Conservation (phyloP, 306 rosid species). For the Lathyrus sativus region DNA sequence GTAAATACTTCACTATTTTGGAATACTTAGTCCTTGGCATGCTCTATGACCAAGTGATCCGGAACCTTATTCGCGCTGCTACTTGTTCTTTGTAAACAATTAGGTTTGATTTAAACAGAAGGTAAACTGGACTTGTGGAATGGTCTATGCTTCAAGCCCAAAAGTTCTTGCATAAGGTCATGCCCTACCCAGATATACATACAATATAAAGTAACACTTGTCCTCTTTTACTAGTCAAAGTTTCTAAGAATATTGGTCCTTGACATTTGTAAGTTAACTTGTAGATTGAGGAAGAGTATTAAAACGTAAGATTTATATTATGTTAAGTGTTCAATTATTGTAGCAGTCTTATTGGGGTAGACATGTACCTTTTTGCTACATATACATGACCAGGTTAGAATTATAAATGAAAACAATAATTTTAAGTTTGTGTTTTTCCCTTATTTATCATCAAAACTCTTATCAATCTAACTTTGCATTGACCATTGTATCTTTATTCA, state of each 20-base stretch:
- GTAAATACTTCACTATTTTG: neutral
- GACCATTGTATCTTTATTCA: neutral
- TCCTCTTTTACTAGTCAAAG: neutral
- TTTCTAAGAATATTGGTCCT: neutral
- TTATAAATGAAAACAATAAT: conserved; percentile 1
- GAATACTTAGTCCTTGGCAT: neutral
- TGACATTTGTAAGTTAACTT: conserved; percentile 10
- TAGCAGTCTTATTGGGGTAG: neutral
- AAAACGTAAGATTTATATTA: conserved; percentile 12
- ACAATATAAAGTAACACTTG: neutral
- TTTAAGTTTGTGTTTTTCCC: conserved; percentile 7
- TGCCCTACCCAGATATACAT: neutral
- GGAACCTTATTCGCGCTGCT: neutral
- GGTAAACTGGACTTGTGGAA: neutral
- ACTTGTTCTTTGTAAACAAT: neutral
- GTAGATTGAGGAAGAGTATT: conserved; percentile 2
- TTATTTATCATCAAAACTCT: neutral
- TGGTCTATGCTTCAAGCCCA: neutral
- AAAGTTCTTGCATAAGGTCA: neutral
- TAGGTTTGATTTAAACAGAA: neutral
- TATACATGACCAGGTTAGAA: conserved; percentile 3
- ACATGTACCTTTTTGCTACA: conserved; percentile 10
- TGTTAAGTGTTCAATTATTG: neutral
- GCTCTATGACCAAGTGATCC: neutral
- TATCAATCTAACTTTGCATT: conserved; percentile 21